Percentiles rank a stretch among this genome's conserved stretches.
Conservation (phyloP, 2,329 filamentous ascomycete species). For the Aphanoascus verrucosus region DNA sequence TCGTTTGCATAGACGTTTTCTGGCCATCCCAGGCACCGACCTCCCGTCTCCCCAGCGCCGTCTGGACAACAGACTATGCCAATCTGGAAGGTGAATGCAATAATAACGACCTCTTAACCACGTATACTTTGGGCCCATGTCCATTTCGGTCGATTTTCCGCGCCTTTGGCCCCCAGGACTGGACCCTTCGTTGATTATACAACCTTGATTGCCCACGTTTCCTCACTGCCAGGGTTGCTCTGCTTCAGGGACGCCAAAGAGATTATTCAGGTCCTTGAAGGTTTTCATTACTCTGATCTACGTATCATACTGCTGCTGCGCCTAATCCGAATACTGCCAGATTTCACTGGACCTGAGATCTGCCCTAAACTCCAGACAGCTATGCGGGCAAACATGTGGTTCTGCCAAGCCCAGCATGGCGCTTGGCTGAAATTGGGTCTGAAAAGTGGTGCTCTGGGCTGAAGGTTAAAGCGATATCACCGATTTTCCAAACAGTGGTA, state of each 20-base stretch:
- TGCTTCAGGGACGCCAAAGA: background rate
- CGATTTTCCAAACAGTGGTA: constrained; percentile 1
- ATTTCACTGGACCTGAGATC: background rate
- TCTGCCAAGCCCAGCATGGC: constrained; percentile 1
- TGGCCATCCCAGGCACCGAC: no score
- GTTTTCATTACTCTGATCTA: background rate
- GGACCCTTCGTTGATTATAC: background rate
- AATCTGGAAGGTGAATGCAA: background rate
- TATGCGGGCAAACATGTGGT: background rate
- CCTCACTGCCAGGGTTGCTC: background rate
- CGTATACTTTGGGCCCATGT: background rate
- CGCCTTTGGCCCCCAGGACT: background rate
- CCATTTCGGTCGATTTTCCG: background rate
- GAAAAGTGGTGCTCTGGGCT: background rate
- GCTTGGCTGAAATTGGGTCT: constrained; percentile 7
- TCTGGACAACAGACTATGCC: background rate
- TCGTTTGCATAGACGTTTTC: no score
- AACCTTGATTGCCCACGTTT: constrained; percentile 10
- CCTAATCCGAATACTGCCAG: background rate
- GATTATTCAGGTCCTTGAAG: no score
- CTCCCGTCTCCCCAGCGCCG: no score
- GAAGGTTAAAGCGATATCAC: background rate
- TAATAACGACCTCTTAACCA: background rate
- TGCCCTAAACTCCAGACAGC: background rate
- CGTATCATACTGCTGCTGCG: background rate